Percentiles rank a stretch among this genome's conserved stretches.
phyloP scores from a whole-genome alignment of 495 filamentous ascomycete species.

The Rostrohypoxylon terebratum region DNA sequence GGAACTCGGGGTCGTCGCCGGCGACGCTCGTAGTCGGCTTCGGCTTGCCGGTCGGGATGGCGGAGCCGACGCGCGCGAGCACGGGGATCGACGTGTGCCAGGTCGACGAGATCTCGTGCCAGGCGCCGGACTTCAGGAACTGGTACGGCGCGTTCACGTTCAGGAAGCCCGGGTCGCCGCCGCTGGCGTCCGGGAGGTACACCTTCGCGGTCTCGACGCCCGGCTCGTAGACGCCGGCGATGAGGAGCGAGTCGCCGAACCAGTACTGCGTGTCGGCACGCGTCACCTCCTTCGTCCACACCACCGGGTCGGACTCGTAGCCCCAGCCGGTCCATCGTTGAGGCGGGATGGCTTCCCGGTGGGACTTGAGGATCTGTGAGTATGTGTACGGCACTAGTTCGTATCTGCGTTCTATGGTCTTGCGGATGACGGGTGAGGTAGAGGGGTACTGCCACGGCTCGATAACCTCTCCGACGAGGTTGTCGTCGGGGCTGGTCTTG shows the following conservation, averaged over 20 bases:
- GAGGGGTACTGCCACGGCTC: constrained; percentile 80
- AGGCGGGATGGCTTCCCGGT: constrained; percentile 67
- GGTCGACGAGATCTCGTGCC: constrained; percentile 67
- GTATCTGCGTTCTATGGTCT: constrained; percentile 74
- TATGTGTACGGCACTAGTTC: constrained; percentile 77
- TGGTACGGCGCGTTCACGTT: constrained; percentile 72
- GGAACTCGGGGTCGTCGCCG: constrained; percentile 65
- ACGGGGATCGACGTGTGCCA: constrained; percentile 72
- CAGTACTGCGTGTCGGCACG: constrained; percentile 75
- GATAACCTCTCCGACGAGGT: constrained; percentile 72
- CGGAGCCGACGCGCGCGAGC: constrained; percentile 70
- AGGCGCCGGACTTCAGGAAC: constrained; percentile 68
- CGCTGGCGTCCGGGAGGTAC: constrained; percentile 67
- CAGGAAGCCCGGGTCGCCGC: constrained; percentile 66
- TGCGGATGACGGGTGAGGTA: constrained; percentile 67
- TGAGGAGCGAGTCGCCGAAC: constrained; percentile 73
- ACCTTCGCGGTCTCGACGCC: constrained; percentile 63
- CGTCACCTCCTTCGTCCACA: constrained; percentile 67
- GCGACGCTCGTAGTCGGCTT: constrained; percentile 67
- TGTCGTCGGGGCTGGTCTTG: constrained; percentile 73
- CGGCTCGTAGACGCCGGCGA: constrained; percentile 73
- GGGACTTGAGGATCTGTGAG: constrained; percentile 69
- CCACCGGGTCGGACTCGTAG: constrained; percentile 70
- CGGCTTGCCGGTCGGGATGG: constrained; percentile 68
- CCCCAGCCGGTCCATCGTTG: constrained; percentile 78